Evolutionary conservation across 1,284 basidiomycete species (phyloP).

Genomic region (Puccinia polysora): DNA sequence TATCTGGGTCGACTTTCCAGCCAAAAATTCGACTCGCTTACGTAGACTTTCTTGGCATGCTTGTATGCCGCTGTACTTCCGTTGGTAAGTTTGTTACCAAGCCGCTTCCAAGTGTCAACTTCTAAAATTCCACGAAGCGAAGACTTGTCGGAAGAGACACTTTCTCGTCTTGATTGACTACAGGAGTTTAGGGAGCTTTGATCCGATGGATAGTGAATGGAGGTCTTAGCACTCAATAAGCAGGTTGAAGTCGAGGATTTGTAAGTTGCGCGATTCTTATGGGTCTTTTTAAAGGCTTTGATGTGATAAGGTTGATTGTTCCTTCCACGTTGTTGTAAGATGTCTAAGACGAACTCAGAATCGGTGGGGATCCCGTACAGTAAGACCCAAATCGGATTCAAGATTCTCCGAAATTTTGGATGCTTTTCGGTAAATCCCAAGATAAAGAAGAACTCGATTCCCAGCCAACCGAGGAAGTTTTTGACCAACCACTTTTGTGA

Average conservation of each 20-base stretch:
- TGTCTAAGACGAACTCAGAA: conserved; percentile 31
- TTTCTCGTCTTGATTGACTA: neutral
- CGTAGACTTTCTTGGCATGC: conserved; percentile 9
- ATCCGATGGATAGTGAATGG: neutral
- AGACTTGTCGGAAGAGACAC: conserved; percentile 2
- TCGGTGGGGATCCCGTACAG: conserved; percentile 42
- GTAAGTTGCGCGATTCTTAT: neutral
- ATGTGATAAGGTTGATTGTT: neutral
- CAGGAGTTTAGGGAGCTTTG: neutral
- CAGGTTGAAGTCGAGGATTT: neutral
- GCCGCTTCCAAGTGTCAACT: neutral
- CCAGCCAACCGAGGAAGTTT: conserved; percentile 38
- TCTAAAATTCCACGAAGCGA: neutral
- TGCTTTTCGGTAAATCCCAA: conserved; percentile 34
- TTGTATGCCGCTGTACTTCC: conserved; percentile 6
- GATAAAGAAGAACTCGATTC: conserved; percentile 39
- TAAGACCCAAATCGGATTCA: conserved; percentile 34
- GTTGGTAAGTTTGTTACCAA: neutral
- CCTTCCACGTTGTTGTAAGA: conserved; percentile 20
- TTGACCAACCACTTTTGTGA: conserved; percentile 42
- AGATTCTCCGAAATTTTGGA: conserved; percentile 28
- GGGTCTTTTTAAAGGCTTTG: neutral
- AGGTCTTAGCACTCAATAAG: neutral
- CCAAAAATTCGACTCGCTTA: neutral
- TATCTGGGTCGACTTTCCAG: neutral